Evolutionary conservation across 2,329 filamentous ascomycete genomes (phyloP), one percentile per base, ranked within the genome.

Genomic region (Cadophora malorum): DNA sequence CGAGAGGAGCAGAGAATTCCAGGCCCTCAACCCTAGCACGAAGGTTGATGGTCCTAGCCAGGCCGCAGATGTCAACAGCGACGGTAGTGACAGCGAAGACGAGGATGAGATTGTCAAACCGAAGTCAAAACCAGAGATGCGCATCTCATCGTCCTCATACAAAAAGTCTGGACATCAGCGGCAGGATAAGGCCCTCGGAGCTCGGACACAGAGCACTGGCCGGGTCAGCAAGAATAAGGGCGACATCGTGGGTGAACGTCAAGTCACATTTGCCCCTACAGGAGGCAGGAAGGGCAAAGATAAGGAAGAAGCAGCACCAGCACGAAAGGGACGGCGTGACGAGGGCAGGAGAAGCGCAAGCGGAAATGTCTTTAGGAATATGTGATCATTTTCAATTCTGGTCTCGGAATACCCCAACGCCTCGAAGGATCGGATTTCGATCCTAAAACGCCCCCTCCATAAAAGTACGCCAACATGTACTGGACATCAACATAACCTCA

Each of bases 1-100:
- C 79, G 96, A 99, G 81, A 90, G 83, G 49, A 96, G 91, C 71
- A 86, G 89, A 75, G 95, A 98, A 79, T 99, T 97, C 83, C 88
- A 90, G 68, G 86, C 90, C 56, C 89, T 97, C 80, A 99, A 99
- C 78, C 93, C 96, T 4, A 97, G 93, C 79, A 96, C 93, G 8
- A 86, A 71, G 67, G 76, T 79, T 56, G 78, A 78, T n/a, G 74
- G 76, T 50, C 70, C 70, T 35, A 73, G 77, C 66, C 70, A 77
- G 62, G 76, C 86, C 80, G 74, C 69, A 73, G 81, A 62, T 68
- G 73, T 68, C 75, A 78, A 73, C 75, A 77, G 71, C 25, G 73
- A 76, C 50, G 74, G 72, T 58, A 80, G 79, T 25, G 72, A 83
- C 19, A 78, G 76, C 38, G 82, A 81, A 50, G 82, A 78, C 65